Base-by-base conservation (phyloP, 371 early-diverging fungal species). In the Mucor saturninus region DNA sequence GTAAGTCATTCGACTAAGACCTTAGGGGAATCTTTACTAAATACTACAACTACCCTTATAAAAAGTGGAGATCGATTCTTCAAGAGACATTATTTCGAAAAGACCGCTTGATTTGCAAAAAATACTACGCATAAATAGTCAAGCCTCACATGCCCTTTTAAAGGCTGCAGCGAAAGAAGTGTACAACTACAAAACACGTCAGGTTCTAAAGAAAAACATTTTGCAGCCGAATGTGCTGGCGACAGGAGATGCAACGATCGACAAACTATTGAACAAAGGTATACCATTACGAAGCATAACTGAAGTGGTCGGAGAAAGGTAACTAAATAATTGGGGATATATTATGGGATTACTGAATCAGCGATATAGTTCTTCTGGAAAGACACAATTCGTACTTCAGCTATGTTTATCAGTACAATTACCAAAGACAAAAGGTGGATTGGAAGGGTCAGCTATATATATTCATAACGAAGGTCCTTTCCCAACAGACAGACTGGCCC, bases 301-400 rank as follows among this genome's bases (percentile, higher is more conserved):
- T 1, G 89, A 89, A 62, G 66, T 89, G 13, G 87, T 86, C 5
- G 89, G 89, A 2, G 87, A 86, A 63, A 84, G 84, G 84, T 83
- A 64, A 31, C 46, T 11, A 31, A 5, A 10, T 14, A 30, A 4
- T 2, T 21, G 21, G n/a, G 11, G 30, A 7, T 30, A n/a, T 8
- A 46, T 21, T 26, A 46, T 21, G n/a, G 21, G 21, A 21, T 46
- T 4, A 21, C 5, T 46, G 46, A 46, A 13, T 14, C 3, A 21
- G 3, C 9, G 2, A 39, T 42, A 35, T 51, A 90, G 91, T 54
- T 89, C 86, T 28, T 76, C 87, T 7, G 95, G 94, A 14, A 95
- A 95, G 63, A 90, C 94, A 2, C 91, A 92, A 64, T 70, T 95
- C 14, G 89, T 89, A n/a, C 68, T 95, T 52, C 95, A 95, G 68